Conservation (phyloP, 441 rosid species). For the Sinapis alba region DNA sequence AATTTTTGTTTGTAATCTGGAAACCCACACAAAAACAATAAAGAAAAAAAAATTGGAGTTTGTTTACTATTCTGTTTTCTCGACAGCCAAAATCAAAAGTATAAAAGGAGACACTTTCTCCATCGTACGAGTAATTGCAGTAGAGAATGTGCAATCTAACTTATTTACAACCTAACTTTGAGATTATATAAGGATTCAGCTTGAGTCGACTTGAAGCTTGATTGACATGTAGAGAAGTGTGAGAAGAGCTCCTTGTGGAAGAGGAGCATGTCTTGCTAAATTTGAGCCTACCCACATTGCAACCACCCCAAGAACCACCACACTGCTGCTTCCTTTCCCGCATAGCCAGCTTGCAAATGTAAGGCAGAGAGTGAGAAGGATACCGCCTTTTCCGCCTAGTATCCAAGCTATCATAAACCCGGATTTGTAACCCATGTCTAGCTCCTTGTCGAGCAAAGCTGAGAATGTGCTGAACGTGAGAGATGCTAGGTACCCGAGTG, state of each 20-base stretch:
- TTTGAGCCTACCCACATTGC: constrained; percentile 84
- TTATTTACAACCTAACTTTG: constrained; percentile 34
- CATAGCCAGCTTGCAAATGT: constrained; percentile 84
- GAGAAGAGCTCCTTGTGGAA: constrained; percentile 86
- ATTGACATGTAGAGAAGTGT: constrained; percentile 84
- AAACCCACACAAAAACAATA: background rate
- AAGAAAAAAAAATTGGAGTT: background rate
- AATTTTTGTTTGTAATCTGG: constrained; percentile 26
- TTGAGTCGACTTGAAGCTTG: constrained; percentile 70
- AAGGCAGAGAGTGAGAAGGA: constrained; percentile 67
- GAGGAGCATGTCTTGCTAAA: constrained; percentile 78
- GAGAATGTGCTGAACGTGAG: constrained; percentile 60
- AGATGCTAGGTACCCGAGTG: constrained; percentile 61
- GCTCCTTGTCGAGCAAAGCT: constrained; percentile 66
- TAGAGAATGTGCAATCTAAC: background rate
- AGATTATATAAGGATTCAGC: constrained; percentile 30
- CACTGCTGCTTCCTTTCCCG: constrained; percentile 85
- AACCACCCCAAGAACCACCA: constrained; percentile 57
- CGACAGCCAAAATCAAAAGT: background rate
- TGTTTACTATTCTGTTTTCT: constrained; percentile 17
- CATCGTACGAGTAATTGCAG: background rate
- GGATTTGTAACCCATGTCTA: constrained; percentile 79
- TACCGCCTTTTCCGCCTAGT: constrained; percentile 80
- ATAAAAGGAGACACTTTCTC: background rate
- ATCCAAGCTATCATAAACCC: constrained; percentile 81